Percentiles rank a stretch among this genome's conserved stretches.
phyloP scores from a whole-genome alignment of 2,329 filamentous ascomycete genomes.

The Hymenoscyphus albidus region DNA sequence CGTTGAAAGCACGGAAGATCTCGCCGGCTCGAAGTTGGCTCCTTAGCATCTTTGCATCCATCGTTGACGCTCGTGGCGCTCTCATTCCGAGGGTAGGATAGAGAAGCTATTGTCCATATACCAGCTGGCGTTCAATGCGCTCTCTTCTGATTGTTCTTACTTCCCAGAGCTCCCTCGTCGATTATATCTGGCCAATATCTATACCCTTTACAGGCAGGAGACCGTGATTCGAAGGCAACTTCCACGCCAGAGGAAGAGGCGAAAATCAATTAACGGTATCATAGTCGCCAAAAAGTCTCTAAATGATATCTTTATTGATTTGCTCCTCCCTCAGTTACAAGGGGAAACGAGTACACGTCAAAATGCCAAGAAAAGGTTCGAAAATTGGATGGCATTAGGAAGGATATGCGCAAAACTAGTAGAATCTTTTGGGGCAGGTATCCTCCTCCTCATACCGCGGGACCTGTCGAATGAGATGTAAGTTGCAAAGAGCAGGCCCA shows the following conservation, averaged over 20 bases:
- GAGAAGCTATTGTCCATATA: neutral
- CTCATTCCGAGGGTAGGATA: conserved; percentile 16
- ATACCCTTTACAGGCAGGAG: conserved; percentile 11
- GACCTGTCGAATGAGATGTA: conserved; percentile 12
- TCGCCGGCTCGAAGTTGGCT: too few relatives aligned
- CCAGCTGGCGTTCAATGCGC: neutral
- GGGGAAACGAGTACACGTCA: conserved; percentile 10
- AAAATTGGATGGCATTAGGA: conserved; percentile 11
- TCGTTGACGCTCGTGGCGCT: conserved; percentile 29
- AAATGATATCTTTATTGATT: conserved; percentile 16
- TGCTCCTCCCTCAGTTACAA: conserved; percentile 12
- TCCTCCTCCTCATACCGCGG: conserved; percentile 11
- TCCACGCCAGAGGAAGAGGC: conserved; percentile 7
- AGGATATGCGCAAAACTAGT: conserved; percentile 9
- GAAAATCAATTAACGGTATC: conserved; percentile 1
- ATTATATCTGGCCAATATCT: conserved; percentile 15
- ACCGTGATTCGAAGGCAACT: conserved; percentile 5
- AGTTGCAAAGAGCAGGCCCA: conserved; percentile 7
- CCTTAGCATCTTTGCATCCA: conserved; percentile 19
- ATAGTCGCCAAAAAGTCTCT: conserved; percentile 9
- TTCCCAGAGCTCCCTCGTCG: conserved; percentile 11
- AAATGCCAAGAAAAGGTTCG: conserved; percentile 12
- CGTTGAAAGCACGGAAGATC: too few relatives aligned
- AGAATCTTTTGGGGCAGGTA: conserved; percentile 8
- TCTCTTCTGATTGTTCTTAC: conserved; percentile 4